phyloP scores from a whole-genome alignment of 2,329 filamentous ascomycete genomes.

The Botryotinia calthae region DNA sequence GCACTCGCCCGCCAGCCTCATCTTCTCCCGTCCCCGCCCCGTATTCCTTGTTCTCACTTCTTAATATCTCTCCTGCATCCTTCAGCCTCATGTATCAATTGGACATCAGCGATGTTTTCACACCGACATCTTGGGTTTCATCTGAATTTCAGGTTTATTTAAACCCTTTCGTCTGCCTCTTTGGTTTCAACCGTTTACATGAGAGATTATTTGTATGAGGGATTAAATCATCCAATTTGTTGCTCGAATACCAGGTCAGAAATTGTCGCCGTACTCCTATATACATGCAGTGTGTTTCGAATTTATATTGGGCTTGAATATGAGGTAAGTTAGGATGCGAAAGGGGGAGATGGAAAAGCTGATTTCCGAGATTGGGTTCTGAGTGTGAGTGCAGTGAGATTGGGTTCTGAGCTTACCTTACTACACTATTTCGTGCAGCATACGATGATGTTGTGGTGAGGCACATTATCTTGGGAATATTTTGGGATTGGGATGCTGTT shows the following conservation, averaged over 20 bases:
- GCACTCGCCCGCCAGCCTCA: not conserved
- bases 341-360: not conserved
- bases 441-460: not conserved
- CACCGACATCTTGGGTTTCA: not conserved
- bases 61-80: not conserved
- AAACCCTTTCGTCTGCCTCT: not conserved
- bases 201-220: not conserved
- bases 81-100: not conserved
- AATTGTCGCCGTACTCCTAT: not conserved
- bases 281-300: not conserved
- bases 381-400: not conserved
- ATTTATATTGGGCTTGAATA: not conserved
- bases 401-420: not conserved
- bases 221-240: not conserved
- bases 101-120: not conserved
- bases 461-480: not conserved
- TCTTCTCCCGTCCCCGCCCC: not conserved
- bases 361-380: not conserved
- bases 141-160: not conserved
- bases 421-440: not conserved
- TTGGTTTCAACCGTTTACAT: not conserved
- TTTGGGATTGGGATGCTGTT: not conserved
- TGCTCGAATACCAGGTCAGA: not conserved
- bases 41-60: not conserved
- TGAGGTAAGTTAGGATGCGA: not conserved